Evolutionary conservation across 2,329 filamentous ascomycete genomes (phyloP), one percentile per base, ranked within the genome.

Genomic region (Alternaria postmessia): DNA sequence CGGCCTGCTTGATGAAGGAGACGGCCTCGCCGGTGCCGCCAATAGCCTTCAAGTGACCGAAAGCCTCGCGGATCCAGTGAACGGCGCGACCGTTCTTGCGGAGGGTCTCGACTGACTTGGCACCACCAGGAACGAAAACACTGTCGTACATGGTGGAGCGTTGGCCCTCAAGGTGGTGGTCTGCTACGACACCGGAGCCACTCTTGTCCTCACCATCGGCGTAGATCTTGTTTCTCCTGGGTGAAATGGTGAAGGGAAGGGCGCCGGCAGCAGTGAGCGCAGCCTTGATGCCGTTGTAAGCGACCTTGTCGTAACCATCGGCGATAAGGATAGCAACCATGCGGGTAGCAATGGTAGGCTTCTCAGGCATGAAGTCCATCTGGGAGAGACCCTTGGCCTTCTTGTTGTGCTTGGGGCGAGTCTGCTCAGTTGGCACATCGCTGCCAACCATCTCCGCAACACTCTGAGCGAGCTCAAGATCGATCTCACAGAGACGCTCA

Each of bases 141-240:
- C 91, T 89, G 73, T 95, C 92, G 64, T 94, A 94, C 84, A 95
- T 88, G 36, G 90, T 92, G 28, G 89, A 92, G 16, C 92, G 87
- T 85, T 91, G 88, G 0, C 91, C 92, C 67, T 94, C 90, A 51
- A 94, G 87, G 73, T 94, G 90, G 73, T 95, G 91, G 67, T 93
- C 89, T 0, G 92, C 89, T 24, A 86, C 79, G 0, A 91, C 79
- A 5, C 87, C 84, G 39, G 82, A 79, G 3, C 78, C 75, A 1
- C 79, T 80, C 48, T 84, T 84, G 64, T 86, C 83, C 61, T 86
- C 86, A 7, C 86, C 86, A 0, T 84, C 85, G 7, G 89, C 85
- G 54, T 83, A 88, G 60, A 94, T 87, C 32, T 87, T 83, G 39
- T 87, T 88, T 7, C 92, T 86, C 20, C 88, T 86, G 0, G 90